Conservation (phyloP, 208 protist species). For the Angomonas ambiguus region DNA sequence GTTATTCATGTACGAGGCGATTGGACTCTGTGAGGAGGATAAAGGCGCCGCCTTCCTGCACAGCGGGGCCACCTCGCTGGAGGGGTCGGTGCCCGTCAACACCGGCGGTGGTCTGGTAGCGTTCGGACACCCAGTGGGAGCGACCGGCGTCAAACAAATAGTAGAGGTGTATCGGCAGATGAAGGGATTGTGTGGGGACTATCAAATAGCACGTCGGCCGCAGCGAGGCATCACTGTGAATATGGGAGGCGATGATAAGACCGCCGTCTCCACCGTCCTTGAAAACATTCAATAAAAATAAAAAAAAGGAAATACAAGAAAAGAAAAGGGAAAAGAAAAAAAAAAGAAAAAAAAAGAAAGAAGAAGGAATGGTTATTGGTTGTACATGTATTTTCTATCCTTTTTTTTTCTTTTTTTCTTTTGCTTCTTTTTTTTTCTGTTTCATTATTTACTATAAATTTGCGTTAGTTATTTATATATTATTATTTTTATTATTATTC, state of each 20-base stretch:
- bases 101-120: slow-evolving; percentile 87
- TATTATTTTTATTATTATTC: slow-evolving; percentile 12
- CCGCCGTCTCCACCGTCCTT: slow-evolving; percentile 80
- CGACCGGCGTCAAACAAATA: slow-evolving; percentile 90
- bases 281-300: slow-evolving; percentile 60
- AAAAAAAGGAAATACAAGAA: slow-evolving; percentile 14
- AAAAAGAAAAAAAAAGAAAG: not conserved
- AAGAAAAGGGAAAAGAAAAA: not conserved
- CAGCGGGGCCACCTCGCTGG: slow-evolving; percentile 67
- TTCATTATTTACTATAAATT: slow-evolving; percentile 2
- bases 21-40: slow-evolving; percentile 85
- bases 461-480: not conserved
- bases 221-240: slow-evolving; percentile 82
- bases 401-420: slow-evolving; percentile 13
- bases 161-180: slow-evolving; percentile 92
- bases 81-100: slow-evolving; percentile 87
- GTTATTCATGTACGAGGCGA: slow-evolving; percentile 91
- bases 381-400: not conserved
- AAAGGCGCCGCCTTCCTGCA: slow-evolving; percentile 74
- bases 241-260: slow-evolving; percentile 94
- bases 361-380: not conserved
- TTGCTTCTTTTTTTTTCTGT: slow-evolving; percentile 18
- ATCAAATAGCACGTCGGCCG: slow-evolving; percentile 84
- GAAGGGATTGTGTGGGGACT: slow-evolving; percentile 87
- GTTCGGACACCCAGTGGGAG: slow-evolving; percentile 90